These are phyloP conservation scores for Malassezia equina DNA, from an alignment of 1,284 basidiomycete species.

Conservation along the genomic window DNA sequence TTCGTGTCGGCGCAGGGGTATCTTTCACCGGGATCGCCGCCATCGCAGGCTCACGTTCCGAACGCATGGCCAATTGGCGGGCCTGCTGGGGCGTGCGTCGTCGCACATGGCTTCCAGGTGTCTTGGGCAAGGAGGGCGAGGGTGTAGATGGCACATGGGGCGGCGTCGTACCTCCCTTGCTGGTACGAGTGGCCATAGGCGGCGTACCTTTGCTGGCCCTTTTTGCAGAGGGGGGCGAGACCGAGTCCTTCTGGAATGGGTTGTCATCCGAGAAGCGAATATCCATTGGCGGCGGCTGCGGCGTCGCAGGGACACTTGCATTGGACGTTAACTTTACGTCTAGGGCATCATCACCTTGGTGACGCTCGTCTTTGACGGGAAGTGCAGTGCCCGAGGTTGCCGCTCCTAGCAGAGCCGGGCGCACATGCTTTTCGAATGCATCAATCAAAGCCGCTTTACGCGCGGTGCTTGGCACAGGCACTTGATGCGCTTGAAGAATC, in stretches of 20 bases:
- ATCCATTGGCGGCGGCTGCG: not conserved
- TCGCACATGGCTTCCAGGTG: not conserved
- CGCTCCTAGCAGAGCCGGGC: not conserved
- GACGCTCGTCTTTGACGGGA: not conserved
- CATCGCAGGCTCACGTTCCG: not conserved
- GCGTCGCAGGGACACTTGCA: not conserved
- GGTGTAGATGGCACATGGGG: not conserved
- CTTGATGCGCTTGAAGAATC: slow-evolving; percentile 1
- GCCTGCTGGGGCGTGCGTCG: not conserved
- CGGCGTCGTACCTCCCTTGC: not conserved
- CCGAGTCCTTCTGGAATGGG: slow-evolving; percentile 4
- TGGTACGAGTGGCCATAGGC: not conserved
- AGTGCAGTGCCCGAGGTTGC: not conserved
- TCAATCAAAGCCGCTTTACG: slow-evolving; percentile 13
- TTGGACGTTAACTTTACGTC: too few species aligned
- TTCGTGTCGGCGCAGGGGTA: not conserved
- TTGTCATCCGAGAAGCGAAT: slow-evolving; percentile 16
- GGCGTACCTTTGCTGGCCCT: not conserved
- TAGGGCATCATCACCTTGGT: too few species aligned
- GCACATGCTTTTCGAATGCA: slow-evolving; percentile 13
- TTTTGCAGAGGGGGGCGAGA: not conserved
- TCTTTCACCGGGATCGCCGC: not conserved
- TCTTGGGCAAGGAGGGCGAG: not conserved
- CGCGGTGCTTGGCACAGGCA: slow-evolving; percentile 8
- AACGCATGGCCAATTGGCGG: not conserved